These are phyloP conservation scores for Kockovaella imperatae DNA, from an alignment of 768 basidiomycete genomes.

Conservation along the genomic window DNA sequence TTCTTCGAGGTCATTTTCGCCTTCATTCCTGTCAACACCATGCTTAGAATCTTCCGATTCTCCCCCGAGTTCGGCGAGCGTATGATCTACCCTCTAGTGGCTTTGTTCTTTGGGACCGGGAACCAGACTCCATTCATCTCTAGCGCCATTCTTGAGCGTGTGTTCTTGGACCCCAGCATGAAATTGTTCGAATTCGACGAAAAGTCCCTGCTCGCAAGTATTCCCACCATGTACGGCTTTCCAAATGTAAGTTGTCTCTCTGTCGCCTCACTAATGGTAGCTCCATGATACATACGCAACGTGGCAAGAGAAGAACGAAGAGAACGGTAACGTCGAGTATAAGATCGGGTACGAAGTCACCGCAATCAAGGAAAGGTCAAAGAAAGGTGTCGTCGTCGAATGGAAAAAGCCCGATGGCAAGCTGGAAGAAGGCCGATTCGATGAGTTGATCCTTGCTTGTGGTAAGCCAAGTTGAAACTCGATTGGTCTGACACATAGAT, in stretches of 20 bases:
- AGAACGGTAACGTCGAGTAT: not conserved
- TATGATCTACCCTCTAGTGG: not conserved
- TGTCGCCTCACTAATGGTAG: not conserved
- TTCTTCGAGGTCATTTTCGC: constrained; percentile 1
- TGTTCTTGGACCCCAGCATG: constrained; percentile 1
- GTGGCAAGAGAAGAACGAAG: not conserved
- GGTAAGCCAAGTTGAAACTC: not conserved
- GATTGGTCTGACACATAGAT: not conserved
- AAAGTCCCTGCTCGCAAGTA: not conserved
- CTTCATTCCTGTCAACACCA: not conserved
- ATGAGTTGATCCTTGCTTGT: not conserved
- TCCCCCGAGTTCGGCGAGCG: not conserved
- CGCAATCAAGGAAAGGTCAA: not conserved
- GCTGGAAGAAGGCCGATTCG: not conserved
- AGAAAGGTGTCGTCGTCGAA: not conserved
- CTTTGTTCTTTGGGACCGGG: not conserved
- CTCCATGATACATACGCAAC: not conserved
- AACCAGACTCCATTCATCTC: constrained; percentile 1
- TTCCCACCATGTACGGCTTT: not conserved
- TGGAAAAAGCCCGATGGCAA: not conserved
- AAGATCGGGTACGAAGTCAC: not conserved
- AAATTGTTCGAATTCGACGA: no score
- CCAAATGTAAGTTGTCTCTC: not conserved
- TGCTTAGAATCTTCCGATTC: constrained; percentile 1
- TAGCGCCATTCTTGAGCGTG: constrained; percentile 1